Base-by-base conservation (phyloP, 1,139 yeast genomes). In the Yamadazyma jaroonii region DNA sequence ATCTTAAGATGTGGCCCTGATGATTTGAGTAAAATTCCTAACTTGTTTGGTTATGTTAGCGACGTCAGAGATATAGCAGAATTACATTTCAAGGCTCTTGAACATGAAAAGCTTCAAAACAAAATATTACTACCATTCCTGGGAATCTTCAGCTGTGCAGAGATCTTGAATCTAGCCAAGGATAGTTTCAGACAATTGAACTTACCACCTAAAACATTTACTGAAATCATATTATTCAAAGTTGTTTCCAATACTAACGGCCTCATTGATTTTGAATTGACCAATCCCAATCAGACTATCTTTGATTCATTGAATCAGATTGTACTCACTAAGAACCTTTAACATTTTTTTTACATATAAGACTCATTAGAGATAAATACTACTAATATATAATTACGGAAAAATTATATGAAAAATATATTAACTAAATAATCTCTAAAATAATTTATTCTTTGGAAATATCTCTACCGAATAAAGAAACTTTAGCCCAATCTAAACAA, bases 391-490 rank as follows among this genome's bases (percentile, higher is more conserved):
- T 23, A 23, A 23, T 23, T 23, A 4, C 20, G 6, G 6, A 17
- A 17, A 4, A 17, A 17, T 17, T 17, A 17, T 17, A 17, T 17
- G n/a, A 23, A 23, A 4, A 23, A 23, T 23, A 9, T 23, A 23
- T 9, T 5, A 23, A 23, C 11, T 23, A 9, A 23, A 23, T 23
- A 23, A 23, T 12, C 14, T 26, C 10, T 28, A 12, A 31, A n/a
- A n/a, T n/a, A n/a, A 42, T 31, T 40, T 64, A 76, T 55, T 76
- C 82, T 57, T 75, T 76, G 25, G 83, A 76, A 39, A 79, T 74
- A 62, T 88, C 96, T 69, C 97, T 85, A 43, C 97, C 97, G 59
- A 89, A 86, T 57, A 88, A 63, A 54, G 82, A 76, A 45, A 87
- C 85, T 73, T 88, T 89, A 50, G 79, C 57, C 97, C 97, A 89